Evolutionary conservation across 1,284 basidiomycete species (phyloP), one percentile per base, ranked within the genome.

Genomic region (Albatrellus sp.): DNA sequence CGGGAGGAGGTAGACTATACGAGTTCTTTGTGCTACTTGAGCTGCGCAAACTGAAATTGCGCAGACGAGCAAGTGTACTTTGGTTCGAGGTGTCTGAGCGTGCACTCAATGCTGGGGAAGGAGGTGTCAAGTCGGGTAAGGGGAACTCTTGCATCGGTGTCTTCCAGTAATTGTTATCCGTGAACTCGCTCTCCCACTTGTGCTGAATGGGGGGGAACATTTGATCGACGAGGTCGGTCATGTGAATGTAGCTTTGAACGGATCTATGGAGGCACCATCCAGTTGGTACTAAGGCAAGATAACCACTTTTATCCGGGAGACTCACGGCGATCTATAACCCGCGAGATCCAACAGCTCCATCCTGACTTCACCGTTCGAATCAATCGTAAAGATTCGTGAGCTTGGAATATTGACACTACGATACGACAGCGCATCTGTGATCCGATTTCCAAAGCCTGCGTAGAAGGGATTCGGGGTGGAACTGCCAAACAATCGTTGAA

Each of bases 181-280:
- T 97, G 60, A 75, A 98, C 60, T 96, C 91, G 1, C 90, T 80
- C 33, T 80, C 77, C 70, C 83, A 84, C 58, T 88, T 89, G 44
- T 81, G 79, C 56, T 90, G 77, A 48, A 98, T 90, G 0, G 94
- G 91, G 20, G 96, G 96, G 70, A 99, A 99, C 83, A 97, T 94
- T 61, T 97, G 93, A 65, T 99, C 93, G 29, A 99, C 96, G 12
- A 98, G 75, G 61, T 98, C 94, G 13, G 94, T 97, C 91, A 94
- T 97, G 60, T 91, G 84, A 51, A 92, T 93, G 61, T 93, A 92
- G 41, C 85, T 53, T 84, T 47, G 36, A 24, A 54, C 50, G 20
- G 45, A 49, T 38, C 47, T 46, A 34, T 11, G 7, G 39, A 40
- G 9, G 10, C n/a, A 13, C 14, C 14, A 6, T 14, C 20, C 20